Base-by-base conservation (phyloP, 2,329 filamentous ascomycete genomes). In the Xylaria sp. region DNA sequence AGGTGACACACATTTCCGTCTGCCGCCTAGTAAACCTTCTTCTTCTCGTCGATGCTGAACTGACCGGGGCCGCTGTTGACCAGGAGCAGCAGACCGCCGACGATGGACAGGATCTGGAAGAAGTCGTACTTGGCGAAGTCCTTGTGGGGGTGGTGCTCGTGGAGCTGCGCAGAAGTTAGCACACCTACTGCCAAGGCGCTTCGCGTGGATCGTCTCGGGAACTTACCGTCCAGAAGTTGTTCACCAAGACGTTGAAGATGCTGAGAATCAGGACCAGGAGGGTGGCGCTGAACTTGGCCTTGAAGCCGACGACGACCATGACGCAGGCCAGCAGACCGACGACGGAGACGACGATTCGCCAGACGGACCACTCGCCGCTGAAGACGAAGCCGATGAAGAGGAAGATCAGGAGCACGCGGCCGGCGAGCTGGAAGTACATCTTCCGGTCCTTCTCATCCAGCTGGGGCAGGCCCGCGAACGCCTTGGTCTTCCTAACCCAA, bases 61-160 rank as follows among this genome's bases (percentile, higher is more conserved):
- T 96, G 92, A 61, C 94, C 94, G 8, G 94, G 94, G 58, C 94
- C 94, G 85, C 94, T 97, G 85, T 99, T 99, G 78, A 97, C 92
- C 63, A 99, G 85, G 63, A 99, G 87, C 54, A 99, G 83, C 53
- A 99, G 90, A 74, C 94, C 94, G 62, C 94, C 94, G 63, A 97
- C 93, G 72, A 99, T 99, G 48, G 94, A 99, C 50, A 99, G 83
- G 67, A 97, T 97, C 81, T 99, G 94, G 87, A 99, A 99, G 83
- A 99, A 99, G 75, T 99, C 94, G 84, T 99, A 99, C 80, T 99
- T 99, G 81, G 94, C 94, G 72, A 99, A 99, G 76, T 99, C 94
- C 85, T 97, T 97, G 83, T 97, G 93, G 44, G 94, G 94, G 80
- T 99, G 94, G 79, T 96, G 90, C 65, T 93, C 89, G 79, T 97